phyloP scores from a whole-genome alignment of 2,329 filamentous ascomycete species.

The Samsoniella hepiali region DNA sequence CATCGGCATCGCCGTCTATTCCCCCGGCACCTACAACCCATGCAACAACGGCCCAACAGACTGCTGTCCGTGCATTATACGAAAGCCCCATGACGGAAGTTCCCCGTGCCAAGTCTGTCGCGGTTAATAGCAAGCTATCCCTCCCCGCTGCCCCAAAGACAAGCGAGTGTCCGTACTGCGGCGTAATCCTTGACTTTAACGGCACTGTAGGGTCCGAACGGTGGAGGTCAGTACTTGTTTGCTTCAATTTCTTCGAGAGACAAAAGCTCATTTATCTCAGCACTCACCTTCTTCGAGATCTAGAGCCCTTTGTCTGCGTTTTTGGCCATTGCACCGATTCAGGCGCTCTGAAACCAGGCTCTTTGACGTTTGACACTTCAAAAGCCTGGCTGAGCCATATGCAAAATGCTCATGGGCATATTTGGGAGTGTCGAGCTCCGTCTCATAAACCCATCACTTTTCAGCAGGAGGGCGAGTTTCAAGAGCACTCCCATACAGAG shows the following conservation, averaged over 20 bases:
- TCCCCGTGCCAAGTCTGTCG: slow-evolving; percentile 24
- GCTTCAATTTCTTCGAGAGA: slow-evolving; percentile 1
- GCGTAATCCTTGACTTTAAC: slow-evolving; percentile 24
- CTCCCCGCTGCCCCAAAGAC: slow-evolving; percentile 22
- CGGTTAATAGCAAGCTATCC: slow-evolving; percentile 24
- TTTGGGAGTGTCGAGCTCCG: slow-evolving; percentile 30
- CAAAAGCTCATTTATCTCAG: slow-evolving; percentile 16
- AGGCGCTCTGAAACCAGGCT: neutral
- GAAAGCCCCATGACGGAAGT: slow-evolving; percentile 21
- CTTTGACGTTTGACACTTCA: slow-evolving; percentile 24
- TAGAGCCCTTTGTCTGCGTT: slow-evolving; percentile 23
- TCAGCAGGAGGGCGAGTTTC: too few relatives aligned
- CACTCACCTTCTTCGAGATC: slow-evolving; percentile 22
- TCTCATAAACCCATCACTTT: too few relatives aligned
- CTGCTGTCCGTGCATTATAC: slow-evolving; percentile 24
- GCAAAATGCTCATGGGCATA: slow-evolving; percentile 29
- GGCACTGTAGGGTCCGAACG: slow-evolving; percentile 12
- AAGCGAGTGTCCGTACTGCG: slow-evolving; percentile 24
- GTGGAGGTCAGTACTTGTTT: slow-evolving; percentile 18
- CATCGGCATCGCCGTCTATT: neutral
- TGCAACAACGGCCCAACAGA: slow-evolving; percentile 26
- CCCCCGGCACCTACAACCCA: slow-evolving; percentile 20
- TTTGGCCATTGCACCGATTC: slow-evolving; percentile 17
- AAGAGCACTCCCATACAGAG: slow-evolving; percentile 13
- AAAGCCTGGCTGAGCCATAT: slow-evolving; percentile 25